Conservation (phyloP, 768 basidiomycete genomes). For the Kwoniella newhampshirensis region DNA sequence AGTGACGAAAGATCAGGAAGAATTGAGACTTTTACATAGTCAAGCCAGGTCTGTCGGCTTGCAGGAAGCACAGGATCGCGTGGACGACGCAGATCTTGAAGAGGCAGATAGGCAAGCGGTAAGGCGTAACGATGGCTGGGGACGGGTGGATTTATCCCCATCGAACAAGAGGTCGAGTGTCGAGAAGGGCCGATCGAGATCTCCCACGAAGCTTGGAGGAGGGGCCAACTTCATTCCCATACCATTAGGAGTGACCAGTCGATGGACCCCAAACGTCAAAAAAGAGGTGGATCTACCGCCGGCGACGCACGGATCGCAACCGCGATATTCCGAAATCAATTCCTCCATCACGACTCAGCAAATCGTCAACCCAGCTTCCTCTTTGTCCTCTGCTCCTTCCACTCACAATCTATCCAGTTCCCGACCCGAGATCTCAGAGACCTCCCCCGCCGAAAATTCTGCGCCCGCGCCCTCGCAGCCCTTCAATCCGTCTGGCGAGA, state of each 20-base stretch:
- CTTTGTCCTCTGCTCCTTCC: not conserved
- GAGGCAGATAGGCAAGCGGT: not conserved
- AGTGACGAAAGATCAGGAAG: conserved; percentile 15
- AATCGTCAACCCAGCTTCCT: too few species aligned
- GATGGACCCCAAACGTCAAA: not conserved
- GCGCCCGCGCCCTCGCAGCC: not conserved
- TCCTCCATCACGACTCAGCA: not conserved
- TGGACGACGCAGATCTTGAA: too few species aligned
- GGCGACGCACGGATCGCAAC: not conserved
- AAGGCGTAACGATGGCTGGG: too few species aligned
- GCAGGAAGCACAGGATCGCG: not conserved
- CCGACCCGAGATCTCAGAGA: not conserved
- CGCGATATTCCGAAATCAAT: not conserved
- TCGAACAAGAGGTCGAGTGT: not conserved
- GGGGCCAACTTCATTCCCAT: not conserved
- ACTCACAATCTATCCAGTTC: not conserved
- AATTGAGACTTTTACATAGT: not conserved
- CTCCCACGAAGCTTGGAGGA: not conserved
- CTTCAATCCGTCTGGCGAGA: conserved; percentile 28
- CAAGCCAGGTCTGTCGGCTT: not conserved
- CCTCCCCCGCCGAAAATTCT: not conserved
- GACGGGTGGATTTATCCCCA: too few species aligned
- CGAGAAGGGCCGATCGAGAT: not conserved
- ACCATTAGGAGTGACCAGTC: not conserved
- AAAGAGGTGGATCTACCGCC: too few species aligned